Evolutionary conservation across 371 early-diverging fungal species (phyloP), one percentile per base, ranked within the genome.

Genomic region (Actinomucor elegans): DNA sequence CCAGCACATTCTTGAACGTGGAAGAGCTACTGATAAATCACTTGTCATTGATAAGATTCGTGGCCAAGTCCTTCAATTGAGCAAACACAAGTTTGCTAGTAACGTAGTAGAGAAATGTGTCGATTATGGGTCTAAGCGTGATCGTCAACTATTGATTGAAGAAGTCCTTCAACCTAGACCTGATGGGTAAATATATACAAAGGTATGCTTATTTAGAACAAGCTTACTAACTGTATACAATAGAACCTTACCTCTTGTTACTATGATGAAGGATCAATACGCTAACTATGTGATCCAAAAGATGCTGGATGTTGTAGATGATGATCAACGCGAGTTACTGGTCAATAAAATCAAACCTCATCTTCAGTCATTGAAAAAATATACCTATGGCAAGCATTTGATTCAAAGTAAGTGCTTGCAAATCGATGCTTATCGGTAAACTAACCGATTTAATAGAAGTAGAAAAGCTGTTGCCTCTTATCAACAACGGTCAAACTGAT

Each of bases 231-330:
- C 28, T 4, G 33, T 20, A 8, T 11, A 26, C 20, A 23, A 65
- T 57, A 88, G 90, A 5, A 84, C 89, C 0, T 86, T 87, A 35
- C 92, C 94, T 27, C 68, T 94, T 60, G 85, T 96, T 44, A 71
- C 86, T 12, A 94, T 96, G 93, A 98, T 99, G 96, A 95, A 92
- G 71, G 99, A 99, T 79, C 99, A 98, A 80, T 99, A 94, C 73
- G 99, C 99, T 48, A 99, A 99, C 75, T 99, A 99, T 74, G 99
- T 99, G 12, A 94, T 99, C 31, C 99, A 99, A 69, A 97, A 98
- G 68, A 95, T 99, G 93, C 79, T 98, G 50, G 99, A 99, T 67
- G 94, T 96, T 38, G 94, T 93, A 4, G 91, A 91, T 57, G 93
- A 87, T 23, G 85, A 87, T 26, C 94, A 96, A 73, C 83, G 91